These are phyloP conservation scores for Phytophthora foliorum DNA, from an alignment of 352 stramenopile species.

Conservation along the genomic window DNA sequence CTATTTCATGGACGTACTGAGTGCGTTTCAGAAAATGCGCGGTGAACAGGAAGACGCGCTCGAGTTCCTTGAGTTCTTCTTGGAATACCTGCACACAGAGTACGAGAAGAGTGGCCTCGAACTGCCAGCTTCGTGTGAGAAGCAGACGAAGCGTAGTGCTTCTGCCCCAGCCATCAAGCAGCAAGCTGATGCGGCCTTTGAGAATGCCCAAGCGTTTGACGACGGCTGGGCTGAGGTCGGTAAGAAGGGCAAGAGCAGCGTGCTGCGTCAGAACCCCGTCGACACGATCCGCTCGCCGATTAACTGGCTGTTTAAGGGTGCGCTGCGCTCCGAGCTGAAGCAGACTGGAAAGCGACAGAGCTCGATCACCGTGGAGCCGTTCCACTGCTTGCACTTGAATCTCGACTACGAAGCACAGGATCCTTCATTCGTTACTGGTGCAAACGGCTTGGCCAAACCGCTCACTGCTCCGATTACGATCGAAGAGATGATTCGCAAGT, in stretches of 20 bases:
- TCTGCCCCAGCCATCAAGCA: constrained; percentile 2
- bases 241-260: constrained; percentile 79
- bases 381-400: constrained; percentile 87
- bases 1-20: constrained; percentile 87
- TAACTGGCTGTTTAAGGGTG: constrained; percentile 89
- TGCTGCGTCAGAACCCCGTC: constrained; percentile 78
- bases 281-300: constrained; percentile 76
- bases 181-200: constrained; percentile 23
- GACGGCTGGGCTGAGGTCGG: constrained; percentile 86
- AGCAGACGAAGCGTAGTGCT: constrained; percentile 61
- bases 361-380: constrained; percentile 89
- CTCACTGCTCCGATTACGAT: constrained; percentile 58
- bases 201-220: constrained; percentile 49
- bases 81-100: constrained; percentile 86
- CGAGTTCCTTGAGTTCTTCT: constrained; percentile 90
- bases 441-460: constrained; percentile 51
- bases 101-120: constrained; percentile 78
- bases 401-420: constrained; percentile 66
- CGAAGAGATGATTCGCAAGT: constrained; percentile 79
- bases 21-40: constrained; percentile 84
- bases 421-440: constrained; percentile 40
- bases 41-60: constrained; percentile 87
- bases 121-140: constrained; percentile 66
- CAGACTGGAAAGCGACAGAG: constrained; percentile 77
- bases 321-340: constrained; percentile 81